phyloP scores from a whole-genome alignment of 2,329 filamentous ascomycete species.

The Paecilomyces fulvus region DNA sequence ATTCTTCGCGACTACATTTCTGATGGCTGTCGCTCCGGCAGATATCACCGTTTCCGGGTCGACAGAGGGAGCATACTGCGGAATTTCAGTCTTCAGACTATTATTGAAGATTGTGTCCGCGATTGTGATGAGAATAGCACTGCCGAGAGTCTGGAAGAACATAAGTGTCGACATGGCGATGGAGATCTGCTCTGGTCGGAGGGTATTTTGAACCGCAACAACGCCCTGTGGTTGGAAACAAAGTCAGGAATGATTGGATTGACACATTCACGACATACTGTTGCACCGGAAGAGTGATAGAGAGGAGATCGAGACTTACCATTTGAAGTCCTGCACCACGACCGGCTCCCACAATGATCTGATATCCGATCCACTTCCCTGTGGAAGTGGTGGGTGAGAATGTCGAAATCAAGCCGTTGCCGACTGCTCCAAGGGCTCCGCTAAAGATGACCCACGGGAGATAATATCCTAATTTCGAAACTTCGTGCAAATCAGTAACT shows the following conservation, averaged over 20 bases:
- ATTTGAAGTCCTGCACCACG: slow-evolving; percentile 25
- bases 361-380: slow-evolving; percentile 41
- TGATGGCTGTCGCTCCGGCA: slow-evolving; percentile 37
- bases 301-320: slow-evolving; percentile 9
- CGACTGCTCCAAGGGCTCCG: slow-evolving; percentile 21
- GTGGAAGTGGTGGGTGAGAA: slow-evolving; percentile 28
- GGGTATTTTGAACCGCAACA: slow-evolving; percentile 33
- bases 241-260: slow-evolving; percentile 25
- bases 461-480: slow-evolving; percentile 24
- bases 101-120: slow-evolving; percentile 62
- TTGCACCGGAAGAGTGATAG: not conserved
- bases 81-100: slow-evolving; percentile 48
- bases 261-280: no score
- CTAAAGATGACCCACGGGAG: slow-evolving; percentile 24
- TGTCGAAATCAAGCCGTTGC: slow-evolving; percentile 35
- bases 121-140: slow-evolving; percentile 57
- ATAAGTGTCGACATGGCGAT: slow-evolving; percentile 33
- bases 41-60: slow-evolving; percentile 28
- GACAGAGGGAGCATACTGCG: slow-evolving; percentile 31
- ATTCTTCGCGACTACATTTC: slow-evolving; percentile 24
- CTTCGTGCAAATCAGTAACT: slow-evolving; percentile 7
- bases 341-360: slow-evolving; percentile 38
- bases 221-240: slow-evolving; percentile 28
- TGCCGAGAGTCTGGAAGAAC: slow-evolving; percentile 59
- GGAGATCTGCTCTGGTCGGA: slow-evolving; percentile 28